Conservation (phyloP, 75 land plant genomes). For the Pseudotsuga menziesii region DNA sequence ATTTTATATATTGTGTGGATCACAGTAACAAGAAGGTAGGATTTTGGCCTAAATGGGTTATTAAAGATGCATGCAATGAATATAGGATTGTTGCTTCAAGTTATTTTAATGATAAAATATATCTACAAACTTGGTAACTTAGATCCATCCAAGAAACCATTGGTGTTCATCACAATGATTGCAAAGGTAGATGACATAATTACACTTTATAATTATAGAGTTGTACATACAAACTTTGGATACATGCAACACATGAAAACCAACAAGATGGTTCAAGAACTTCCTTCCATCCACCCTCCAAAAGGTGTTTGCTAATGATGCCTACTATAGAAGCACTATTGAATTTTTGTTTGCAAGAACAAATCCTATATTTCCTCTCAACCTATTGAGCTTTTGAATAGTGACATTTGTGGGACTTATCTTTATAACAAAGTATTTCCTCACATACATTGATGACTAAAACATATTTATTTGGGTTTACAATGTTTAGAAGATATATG, state of each 20-base stretch:
- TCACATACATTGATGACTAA: too few species aligned
- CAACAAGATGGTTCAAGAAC: background rate
- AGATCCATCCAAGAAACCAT: background rate
- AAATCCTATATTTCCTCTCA: too few species aligned
- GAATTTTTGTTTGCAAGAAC: too few species aligned
- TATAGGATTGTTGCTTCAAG: background rate
- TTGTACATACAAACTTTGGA: background rate
- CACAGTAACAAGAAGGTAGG: background rate
- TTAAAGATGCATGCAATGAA: background rate
- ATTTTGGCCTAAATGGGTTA: background rate
- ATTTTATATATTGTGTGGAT: background rate
- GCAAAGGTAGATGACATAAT: background rate
- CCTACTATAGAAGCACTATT: background rate
- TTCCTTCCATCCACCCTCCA: background rate
- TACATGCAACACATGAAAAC: background rate
- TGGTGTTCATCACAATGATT: background rate
- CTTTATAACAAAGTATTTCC: too few species aligned
- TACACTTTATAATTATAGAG: background rate
- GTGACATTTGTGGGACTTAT: too few species aligned
- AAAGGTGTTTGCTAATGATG: background rate
- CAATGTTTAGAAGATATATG: too few species aligned
- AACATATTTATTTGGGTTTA: too few species aligned
- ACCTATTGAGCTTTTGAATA: too few species aligned
- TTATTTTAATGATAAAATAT: background rate
- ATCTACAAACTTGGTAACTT: background rate